Percentiles rank a stretch among this genome's conserved stretches.
phyloP scores from a whole-genome alignment of 2,329 filamentous ascomycete genomes.

The Leptographium radiaticola region DNA sequence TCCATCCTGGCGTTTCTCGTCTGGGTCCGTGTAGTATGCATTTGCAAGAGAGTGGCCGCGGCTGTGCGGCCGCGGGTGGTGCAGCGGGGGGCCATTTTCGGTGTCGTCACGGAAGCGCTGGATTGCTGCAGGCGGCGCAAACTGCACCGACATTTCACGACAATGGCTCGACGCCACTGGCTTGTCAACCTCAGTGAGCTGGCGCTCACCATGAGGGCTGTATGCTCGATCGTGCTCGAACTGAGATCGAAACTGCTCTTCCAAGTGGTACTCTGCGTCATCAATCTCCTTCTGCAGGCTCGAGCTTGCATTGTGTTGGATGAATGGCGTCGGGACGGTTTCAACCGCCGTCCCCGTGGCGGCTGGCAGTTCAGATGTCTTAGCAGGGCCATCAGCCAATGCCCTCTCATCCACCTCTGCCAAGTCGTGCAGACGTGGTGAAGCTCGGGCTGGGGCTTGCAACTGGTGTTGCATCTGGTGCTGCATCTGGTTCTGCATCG shows the following conservation, averaged over 20 bases:
- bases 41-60: conserved; percentile 60
- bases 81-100: conserved; percentile 43
- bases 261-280: conserved; percentile 73
- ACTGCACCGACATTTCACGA: conserved; percentile 33
- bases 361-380: conserved; percentile 35
- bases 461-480: conserved; percentile 36
- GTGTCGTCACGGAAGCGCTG: conserved; percentile 40
- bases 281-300: conserved; percentile 76
- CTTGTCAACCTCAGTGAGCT: conserved; percentile 13
- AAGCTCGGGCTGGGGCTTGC: conserved; percentile 40
- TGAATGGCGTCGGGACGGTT: conserved; percentile 14
- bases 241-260: conserved; percentile 66
- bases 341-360: neutral
- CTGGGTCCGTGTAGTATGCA: conserved; percentile 46
- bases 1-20: conserved; percentile 27
- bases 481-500: conserved; percentile 40
- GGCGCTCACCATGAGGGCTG: conserved; percentile 44
- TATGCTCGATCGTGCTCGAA: conserved; percentile 63
- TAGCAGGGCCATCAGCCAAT: conserved; percentile 32
- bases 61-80: conserved; percentile 63
- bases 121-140: conserved; percentile 23
- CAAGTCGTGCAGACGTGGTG: conserved; percentile 55
- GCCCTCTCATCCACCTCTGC: conserved; percentile 59
- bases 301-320: conserved; percentile 58
- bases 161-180: conserved; percentile 20